Evolutionary conservation across 2,329 filamentous ascomycete genomes (phyloP), one percentile per base, ranked within the genome.

Genomic region (Colletotrichum sp.): DNA sequence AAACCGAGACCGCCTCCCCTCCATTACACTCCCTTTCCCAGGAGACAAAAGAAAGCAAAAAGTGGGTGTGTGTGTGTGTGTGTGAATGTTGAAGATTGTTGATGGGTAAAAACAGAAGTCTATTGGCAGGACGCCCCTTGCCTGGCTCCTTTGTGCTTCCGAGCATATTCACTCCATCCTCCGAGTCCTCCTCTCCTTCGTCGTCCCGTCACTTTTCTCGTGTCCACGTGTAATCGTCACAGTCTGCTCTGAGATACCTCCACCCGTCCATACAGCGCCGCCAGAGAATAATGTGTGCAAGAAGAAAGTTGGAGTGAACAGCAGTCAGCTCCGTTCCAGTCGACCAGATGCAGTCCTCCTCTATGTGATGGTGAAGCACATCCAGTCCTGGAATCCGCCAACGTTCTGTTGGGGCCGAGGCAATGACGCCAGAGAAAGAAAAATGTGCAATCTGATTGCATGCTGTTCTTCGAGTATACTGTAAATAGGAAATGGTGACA

Each of bases 401-500:
- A 67, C 61, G 28, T 18, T 72, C 34, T 30, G 43, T 72, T 32
- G 61, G 18, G 48, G 24, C 36, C 28, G 60, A 64, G 39, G 32
- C 36, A 57, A 67, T 59, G 28, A 21, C 48, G 39, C 63, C 32
- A 48, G 43, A 52, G 18, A 52, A 59, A 32, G 61, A 63, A 63
- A 32, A 59, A 68, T 64, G 59, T 71, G 74, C 74, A 76, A 75
- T 76, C 55, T 67, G 48, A 67, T 75, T 75, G 74, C 74, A 74
- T 74, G 36, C 65, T 76, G 74, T 61, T 76, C 65, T 74, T 76
- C 24, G 36, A 60, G 52, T 67, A 75, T 75, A 57, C 43, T 65
- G 21, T 52, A 68, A 57, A 55, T 10, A 57, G 28, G 32, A 59
- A 75, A 48, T 18, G 15, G 10, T 24, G 10, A 3, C 18, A 16